Conservation (phyloP, 305 asterid genomes). For the Ajuga reptans region DNA sequence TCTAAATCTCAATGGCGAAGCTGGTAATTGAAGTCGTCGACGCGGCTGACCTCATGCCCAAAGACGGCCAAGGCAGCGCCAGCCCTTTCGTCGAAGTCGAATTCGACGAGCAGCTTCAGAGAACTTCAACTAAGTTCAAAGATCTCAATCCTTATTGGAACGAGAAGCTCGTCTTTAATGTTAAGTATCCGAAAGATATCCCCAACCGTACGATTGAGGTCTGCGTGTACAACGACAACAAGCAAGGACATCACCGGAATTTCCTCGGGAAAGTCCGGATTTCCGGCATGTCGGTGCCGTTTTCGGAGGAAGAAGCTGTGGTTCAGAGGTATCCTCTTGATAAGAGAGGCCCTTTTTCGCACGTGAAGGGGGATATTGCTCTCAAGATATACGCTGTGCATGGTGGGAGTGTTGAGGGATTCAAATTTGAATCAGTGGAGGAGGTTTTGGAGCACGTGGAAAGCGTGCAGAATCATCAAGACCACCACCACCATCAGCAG, state of each 20-base stretch:
- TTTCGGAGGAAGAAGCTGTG: slow-evolving; percentile 50
- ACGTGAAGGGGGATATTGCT: slow-evolving; percentile 73
- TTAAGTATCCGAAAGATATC: slow-evolving; percentile 44
- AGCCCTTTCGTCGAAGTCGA: slow-evolving; percentile 72
- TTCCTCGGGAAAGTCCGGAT: slow-evolving; percentile 73
- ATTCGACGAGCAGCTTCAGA: slow-evolving; percentile 52
- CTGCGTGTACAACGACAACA: slow-evolving; percentile 49
- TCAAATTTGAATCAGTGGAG: slow-evolving; percentile 20
- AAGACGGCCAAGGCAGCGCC: slow-evolving; percentile 93
- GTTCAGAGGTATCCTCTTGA: slow-evolving; percentile 84
- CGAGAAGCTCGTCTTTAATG: slow-evolving; percentile 53
- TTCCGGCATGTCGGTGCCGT: slow-evolving; percentile 60
- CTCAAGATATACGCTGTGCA: slow-evolving; percentile 45
- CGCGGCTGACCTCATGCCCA: slow-evolving; percentile 90
- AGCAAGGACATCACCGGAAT: slow-evolving; percentile 45
- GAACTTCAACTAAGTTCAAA: slow-evolving; percentile 51
- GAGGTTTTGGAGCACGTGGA: slow-evolving; percentile 11
- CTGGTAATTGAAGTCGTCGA: slow-evolving; percentile 69
- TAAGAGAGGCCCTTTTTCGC: slow-evolving; percentile 72
- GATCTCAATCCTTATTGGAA: slow-evolving; percentile 86
- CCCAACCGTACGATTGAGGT: slow-evolving; percentile 45
- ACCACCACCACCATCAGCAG: slow-evolving; percentile 8
- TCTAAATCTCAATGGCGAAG: slow-evolving; percentile 49
- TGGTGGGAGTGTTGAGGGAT: slow-evolving; percentile 18
- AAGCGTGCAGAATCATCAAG: slow-evolving; percentile 11